Conservation (phyloP, 2,329 filamentous ascomycete species). For the Calonectria pauciramosa region DNA sequence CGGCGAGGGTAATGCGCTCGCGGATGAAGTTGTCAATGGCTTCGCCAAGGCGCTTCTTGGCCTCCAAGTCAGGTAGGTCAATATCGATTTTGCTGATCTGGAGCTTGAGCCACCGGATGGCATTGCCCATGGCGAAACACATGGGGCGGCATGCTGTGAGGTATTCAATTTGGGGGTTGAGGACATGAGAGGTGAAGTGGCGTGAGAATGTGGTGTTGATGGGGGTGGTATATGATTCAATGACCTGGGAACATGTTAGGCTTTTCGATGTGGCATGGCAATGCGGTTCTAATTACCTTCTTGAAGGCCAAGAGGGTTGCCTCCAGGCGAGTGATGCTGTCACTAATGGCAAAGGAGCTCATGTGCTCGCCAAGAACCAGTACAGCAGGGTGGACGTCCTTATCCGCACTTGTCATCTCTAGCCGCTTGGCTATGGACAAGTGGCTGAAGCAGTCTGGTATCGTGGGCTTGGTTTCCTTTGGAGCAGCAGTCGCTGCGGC, state of each 20-base stretch:
- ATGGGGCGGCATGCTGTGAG: slow-evolving; percentile 94
- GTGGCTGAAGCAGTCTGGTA: slow-evolving; percentile 84
- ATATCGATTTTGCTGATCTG: slow-evolving; percentile 93
- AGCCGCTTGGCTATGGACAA: slow-evolving; percentile 76
- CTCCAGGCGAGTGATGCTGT: slow-evolving; percentile 89
- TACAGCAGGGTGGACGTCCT: slow-evolving; percentile 88
- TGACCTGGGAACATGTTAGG: slow-evolving; percentile 70
- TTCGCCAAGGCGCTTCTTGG: slow-evolving; percentile 82
- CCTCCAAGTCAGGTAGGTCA: slow-evolving; percentile 83
- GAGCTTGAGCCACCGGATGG: slow-evolving; percentile 94
- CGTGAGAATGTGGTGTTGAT: slow-evolving; percentile 86
- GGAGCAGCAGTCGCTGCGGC: slow-evolving; percentile 52
- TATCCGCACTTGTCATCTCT: slow-evolving; percentile 70
- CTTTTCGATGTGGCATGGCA: background rate
- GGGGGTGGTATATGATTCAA: slow-evolving; percentile 93
- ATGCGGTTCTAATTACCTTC: slow-evolving; percentile 65
- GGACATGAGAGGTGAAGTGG: slow-evolving; percentile 90
- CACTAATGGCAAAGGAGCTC: slow-evolving; percentile 88
- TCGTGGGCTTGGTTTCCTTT: slow-evolving; percentile 70
- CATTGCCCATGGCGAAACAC: slow-evolving; percentile 97
- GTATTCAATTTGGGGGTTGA: slow-evolving; percentile 96
- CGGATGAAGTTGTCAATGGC: slow-evolving; percentile 91
- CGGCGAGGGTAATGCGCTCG: slow-evolving; percentile 89
- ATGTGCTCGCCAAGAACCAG: slow-evolving; percentile 91
- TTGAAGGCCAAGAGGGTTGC: slow-evolving; percentile 92